Conservation (phyloP, 2,329 filamentous ascomycete species). For the Fusarium dimerum region DNA sequence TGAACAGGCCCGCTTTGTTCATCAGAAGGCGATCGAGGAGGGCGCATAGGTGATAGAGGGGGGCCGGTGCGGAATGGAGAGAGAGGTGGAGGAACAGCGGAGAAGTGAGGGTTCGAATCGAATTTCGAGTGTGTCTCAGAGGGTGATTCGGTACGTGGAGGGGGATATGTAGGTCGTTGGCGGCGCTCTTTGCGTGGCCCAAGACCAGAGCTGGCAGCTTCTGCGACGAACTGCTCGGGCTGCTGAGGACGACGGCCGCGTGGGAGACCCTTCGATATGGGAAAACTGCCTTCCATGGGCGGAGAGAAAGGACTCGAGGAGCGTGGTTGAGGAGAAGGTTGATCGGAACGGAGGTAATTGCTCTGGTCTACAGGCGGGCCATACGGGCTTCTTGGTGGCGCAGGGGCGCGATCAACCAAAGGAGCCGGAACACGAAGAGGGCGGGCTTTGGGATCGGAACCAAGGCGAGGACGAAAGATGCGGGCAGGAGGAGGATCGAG, state of each 20-base stretch:
- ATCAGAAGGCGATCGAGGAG: slow-evolving; percentile 14
- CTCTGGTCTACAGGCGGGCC: slow-evolving; percentile 23
- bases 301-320: slow-evolving; percentile 30
- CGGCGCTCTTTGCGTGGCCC: slow-evolving; percentile 25
- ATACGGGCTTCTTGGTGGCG: slow-evolving; percentile 22
- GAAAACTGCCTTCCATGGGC: slow-evolving; percentile 36
- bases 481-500: slow-evolving; percentile 28
- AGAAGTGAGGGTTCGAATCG: slow-evolving; percentile 28
- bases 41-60: slow-evolving; percentile 5
- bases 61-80: slow-evolving; percentile 26
- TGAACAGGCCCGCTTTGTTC: slow-evolving; percentile 10
- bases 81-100: slow-evolving; percentile 39
- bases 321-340: slow-evolving; percentile 17
- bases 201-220: slow-evolving; percentile 9
- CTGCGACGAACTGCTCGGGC: slow-evolving; percentile 5
- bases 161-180: slow-evolving; percentile 24
- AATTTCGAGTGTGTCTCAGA: slow-evolving; percentile 2
- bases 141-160: slow-evolving; percentile 12
- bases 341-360: slow-evolving; percentile 20
- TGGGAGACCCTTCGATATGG: slow-evolving; percentile 36
- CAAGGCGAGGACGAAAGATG: slow-evolving; percentile 29
- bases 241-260: slow-evolving; percentile 33
- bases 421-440: slow-evolving; percentile 26
- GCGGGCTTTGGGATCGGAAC: slow-evolving; percentile 23
- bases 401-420: slow-evolving; percentile 17